Conservation (phyloP, 1,139 yeast genomes). For the Schwanniomyces etchellsii region DNA sequence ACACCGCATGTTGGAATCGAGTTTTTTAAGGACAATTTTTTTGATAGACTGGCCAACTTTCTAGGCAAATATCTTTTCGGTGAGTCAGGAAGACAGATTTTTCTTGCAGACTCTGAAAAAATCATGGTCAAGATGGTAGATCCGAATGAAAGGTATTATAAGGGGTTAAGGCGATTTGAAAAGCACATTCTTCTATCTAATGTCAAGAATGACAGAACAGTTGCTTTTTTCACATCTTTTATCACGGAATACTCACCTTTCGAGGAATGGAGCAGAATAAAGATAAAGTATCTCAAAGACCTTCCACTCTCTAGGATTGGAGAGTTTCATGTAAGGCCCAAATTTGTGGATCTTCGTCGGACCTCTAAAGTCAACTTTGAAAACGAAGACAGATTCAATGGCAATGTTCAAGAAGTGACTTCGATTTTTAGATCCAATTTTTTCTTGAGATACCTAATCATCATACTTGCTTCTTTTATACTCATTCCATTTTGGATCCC, state of each 20-base stretch:
- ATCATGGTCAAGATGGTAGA: constrained; percentile 52
- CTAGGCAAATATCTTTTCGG: constrained; percentile 67
- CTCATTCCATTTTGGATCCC: constrained; percentile 53
- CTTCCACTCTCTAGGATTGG: constrained; percentile 31
- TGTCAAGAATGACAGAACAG: constrained; percentile 65
- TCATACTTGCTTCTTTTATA: constrained; percentile 25
- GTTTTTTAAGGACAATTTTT: constrained; percentile 35
- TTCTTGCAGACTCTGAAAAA: constrained; percentile 42
- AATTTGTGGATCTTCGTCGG: constrained; percentile 48
- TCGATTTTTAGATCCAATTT: constrained; percentile 28
- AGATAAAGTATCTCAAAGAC: constrained; percentile 33
- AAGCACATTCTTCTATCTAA: constrained; percentile 64
- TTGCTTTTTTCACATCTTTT: constrained; percentile 48
- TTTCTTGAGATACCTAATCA: constrained; percentile 22
- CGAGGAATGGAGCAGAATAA: constrained; percentile 34
- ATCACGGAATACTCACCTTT: constrained; percentile 49
- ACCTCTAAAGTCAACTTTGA: constrained; percentile 15
- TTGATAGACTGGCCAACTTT: constrained; percentile 45
- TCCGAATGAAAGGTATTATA: constrained; percentile 42
- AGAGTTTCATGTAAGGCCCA: constrained; percentile 37
- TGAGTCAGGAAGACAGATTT: constrained; percentile 68
- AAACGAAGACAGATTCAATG: constrained; percentile 10
- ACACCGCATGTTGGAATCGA: constrained; percentile 84
- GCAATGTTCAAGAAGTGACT: constrained; percentile 36
- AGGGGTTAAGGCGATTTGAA: constrained; percentile 54